These are phyloP conservation scores for Penicillium chermesinum DNA, from an alignment of 495 filamentous ascomycete species.

Conservation along the genomic window DNA sequence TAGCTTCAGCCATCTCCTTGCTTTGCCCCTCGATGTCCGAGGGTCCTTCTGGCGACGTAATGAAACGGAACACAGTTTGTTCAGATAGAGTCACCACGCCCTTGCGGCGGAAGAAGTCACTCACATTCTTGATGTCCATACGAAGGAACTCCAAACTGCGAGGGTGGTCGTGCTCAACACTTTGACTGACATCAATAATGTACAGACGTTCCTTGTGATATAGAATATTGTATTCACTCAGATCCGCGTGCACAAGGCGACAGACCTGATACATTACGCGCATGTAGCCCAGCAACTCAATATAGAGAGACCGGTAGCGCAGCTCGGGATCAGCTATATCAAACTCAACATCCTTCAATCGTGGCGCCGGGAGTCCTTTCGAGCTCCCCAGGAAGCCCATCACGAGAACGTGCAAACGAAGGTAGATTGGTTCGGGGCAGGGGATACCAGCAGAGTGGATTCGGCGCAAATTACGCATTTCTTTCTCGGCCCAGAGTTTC, in stretches of 20 bases:
- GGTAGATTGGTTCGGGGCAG: conserved; percentile 80
- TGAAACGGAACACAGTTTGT: conserved; percentile 70
- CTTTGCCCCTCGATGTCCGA: conserved; percentile 28
- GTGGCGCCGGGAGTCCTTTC: conserved; percentile 79
- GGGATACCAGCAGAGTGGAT: conserved; percentile 79
- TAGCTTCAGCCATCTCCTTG: conserved; percentile 40
- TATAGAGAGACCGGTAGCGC: conserved; percentile 70
- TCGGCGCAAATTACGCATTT: conserved; percentile 87
- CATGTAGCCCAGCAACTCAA: conserved; percentile 83
- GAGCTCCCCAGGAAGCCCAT: conserved; percentile 90
- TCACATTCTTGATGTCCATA: conserved; percentile 96
- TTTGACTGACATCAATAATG: conserved; percentile 96
- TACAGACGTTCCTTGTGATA: conserved; percentile 80
- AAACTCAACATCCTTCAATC: conserved; percentile 70
- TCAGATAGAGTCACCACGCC: conserved; percentile 75
- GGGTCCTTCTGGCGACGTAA: conserved; percentile 56
- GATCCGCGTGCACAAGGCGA: conserved; percentile 86
- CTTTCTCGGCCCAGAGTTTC: conserved; percentile 97
- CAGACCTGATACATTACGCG: conserved; percentile 86
- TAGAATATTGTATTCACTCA: conserved; percentile 95
- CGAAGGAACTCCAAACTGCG: conserved; percentile 84
- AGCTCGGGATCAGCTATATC: conserved; percentile 49
- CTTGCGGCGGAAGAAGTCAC: conserved; percentile 83
- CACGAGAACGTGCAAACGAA: conserved; percentile 83
- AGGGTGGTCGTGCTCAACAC: conserved; percentile 94